Conservation (phyloP, 2,329 filamentous ascomycete species). For the Pseudogymnoascus sp. region DNA sequence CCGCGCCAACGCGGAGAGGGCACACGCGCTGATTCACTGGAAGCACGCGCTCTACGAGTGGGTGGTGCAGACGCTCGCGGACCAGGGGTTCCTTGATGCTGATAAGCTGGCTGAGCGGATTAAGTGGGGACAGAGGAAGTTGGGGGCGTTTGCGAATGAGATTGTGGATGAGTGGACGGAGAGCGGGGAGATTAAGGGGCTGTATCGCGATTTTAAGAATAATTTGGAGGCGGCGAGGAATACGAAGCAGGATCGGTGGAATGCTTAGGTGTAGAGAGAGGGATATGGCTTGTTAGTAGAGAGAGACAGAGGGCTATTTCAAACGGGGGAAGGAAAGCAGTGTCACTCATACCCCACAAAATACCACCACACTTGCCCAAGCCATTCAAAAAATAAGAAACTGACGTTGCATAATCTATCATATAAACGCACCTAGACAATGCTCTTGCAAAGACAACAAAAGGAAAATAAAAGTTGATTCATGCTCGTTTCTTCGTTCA, state of each 20-base stretch:
- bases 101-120: constrained; percentile 54
- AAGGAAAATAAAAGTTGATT: not conserved
- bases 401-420: constrained; percentile 3
- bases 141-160: constrained; percentile 52
- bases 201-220: constrained; percentile 60
- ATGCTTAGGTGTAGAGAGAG: not conserved
- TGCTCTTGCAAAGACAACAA: not conserved
- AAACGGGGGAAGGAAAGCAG: not conserved
- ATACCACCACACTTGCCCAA: not conserved
- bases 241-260: constrained; percentile 28
- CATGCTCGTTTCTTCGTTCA: constrained; percentile 7
- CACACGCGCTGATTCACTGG: constrained; percentile 70
- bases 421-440: not conserved
- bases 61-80: constrained; percentile 56
- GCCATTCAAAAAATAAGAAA: not conserved
- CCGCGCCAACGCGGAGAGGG: constrained; percentile 58
- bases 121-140: constrained; percentile 51
- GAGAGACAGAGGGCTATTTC: not conserved
- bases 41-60: constrained; percentile 65
- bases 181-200: constrained; percentile 48
- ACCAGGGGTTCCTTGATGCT: constrained; percentile 49
- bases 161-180: constrained; percentile 59
- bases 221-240: constrained; percentile 53
- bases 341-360: not conserved
- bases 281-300: too few relatives aligned